Evolutionary conservation across 2,329 filamentous ascomycete genomes (phyloP).

Genomic region (Phaeosphaeriaceae sp.): DNA sequence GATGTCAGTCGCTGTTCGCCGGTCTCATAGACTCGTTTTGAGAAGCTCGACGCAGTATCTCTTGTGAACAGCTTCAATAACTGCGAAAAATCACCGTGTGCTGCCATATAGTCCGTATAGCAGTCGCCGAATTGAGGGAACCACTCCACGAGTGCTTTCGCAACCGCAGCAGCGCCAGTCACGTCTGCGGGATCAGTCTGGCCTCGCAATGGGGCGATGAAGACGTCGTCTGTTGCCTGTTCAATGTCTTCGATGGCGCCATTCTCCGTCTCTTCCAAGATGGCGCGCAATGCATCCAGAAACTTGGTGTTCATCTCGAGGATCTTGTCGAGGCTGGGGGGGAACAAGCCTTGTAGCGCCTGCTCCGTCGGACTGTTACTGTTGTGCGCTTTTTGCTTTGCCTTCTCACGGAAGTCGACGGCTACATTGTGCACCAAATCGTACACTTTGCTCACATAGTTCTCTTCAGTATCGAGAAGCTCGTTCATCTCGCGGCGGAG

Average conservation of each 20-base stretch:
- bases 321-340: slow-evolving; percentile 80
- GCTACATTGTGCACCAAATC: slow-evolving; percentile 84
- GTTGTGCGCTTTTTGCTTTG: slow-evolving; percentile 62
- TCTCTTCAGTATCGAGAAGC: slow-evolving; percentile 89
- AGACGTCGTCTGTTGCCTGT: slow-evolving; percentile 52
- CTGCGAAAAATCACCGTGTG: slow-evolving; percentile 85
- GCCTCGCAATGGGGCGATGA: slow-evolving; percentile 42
- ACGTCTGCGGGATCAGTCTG: slow-evolving; percentile 66
- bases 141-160: slow-evolving; percentile 85
- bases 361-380: slow-evolving; percentile 76
- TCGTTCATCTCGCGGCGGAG: slow-evolving; percentile 89
- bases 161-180: slow-evolving; percentile 79
- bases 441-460: slow-evolving; percentile 88
- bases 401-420: slow-evolving; percentile 77
- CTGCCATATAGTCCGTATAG: slow-evolving; percentile 91
- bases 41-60: slow-evolving; percentile 81
- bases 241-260: slow-evolving; percentile 81
- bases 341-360: slow-evolving; percentile 80
- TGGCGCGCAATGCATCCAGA: slow-evolving; percentile 74
- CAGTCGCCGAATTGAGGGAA: slow-evolving; percentile 91
- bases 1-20: slow-evolving; percentile 93
- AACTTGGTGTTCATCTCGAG: slow-evolving; percentile 83
- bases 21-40: slow-evolving; percentile 78
- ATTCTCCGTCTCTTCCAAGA: slow-evolving; percentile 85
- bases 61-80: slow-evolving; percentile 80